A percentile compares a stretch with the other conserved stretches of the same genome.
Conservation (phyloP, 805 yeast genomes). For the Wickerhamomyces rabaulensis region DNA sequence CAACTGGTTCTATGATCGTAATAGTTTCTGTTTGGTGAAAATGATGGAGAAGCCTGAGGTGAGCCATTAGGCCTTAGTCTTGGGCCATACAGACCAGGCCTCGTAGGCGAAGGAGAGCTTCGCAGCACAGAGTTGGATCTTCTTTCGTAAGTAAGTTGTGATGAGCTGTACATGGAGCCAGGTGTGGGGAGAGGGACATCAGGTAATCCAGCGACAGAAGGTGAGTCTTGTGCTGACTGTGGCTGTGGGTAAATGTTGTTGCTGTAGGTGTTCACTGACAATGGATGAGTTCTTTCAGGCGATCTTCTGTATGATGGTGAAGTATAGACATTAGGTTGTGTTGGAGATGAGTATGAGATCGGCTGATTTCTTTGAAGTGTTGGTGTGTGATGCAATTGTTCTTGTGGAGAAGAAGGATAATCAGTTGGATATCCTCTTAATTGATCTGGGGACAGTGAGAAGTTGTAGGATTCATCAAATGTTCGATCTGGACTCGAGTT, state of each 20-base stretch:
- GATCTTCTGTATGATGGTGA: slow-evolving; percentile 6
- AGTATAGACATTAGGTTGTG: not conserved
- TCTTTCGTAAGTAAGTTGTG: not conserved
- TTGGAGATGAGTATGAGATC: not conserved
- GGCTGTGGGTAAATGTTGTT: not conserved
- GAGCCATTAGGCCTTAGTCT: slow-evolving; percentile 13
- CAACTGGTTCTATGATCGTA: slow-evolving; percentile 25
- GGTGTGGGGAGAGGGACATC: slow-evolving; percentile 19
- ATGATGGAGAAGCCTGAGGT: slow-evolving; percentile 14
- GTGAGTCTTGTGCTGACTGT: not conserved
- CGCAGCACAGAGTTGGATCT: not conserved
- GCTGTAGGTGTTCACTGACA: slow-evolving; percentile 4
- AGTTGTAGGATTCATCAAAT: not conserved
- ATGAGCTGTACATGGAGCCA: not conserved
- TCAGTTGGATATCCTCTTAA: slow-evolving; percentile 3
- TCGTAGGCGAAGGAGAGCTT: slow-evolving; percentile 17
- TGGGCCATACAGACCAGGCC: slow-evolving; percentile 19
- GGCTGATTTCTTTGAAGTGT: not conserved
- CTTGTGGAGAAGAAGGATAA: not conserved
- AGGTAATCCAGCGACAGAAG: slow-evolving; percentile 15
- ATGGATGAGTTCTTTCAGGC: slow-evolving; percentile 5
- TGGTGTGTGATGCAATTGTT: not conserved
- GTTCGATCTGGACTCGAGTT: not conserved
- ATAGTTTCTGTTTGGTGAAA: slow-evolving; percentile 22
- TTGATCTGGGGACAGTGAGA: slow-evolving; percentile 5